phyloP scores from a whole-genome alignment of 176 grass and related monocot genomes.

The barley (Hordeum vulgare) region DNA sequence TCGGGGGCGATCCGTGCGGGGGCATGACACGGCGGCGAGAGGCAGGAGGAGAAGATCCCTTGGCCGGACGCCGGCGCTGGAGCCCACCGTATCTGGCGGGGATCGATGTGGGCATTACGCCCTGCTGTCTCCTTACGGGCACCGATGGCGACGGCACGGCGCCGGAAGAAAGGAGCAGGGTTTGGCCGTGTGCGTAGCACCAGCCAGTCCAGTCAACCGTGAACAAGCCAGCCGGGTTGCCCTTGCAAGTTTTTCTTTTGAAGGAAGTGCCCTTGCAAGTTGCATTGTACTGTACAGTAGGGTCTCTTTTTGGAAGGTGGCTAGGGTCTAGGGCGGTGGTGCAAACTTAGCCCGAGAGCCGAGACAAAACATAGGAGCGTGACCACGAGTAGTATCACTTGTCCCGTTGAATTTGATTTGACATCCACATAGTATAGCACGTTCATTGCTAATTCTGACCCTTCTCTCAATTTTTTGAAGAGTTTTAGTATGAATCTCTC shows the following conservation, averaged over 20 bases:
- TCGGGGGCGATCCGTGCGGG: neutral
- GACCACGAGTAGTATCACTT: neutral
- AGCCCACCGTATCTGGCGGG: slow-evolving; percentile 1
- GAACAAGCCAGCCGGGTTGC: neutral
- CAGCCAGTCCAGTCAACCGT: neutral
- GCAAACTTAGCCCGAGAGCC: neutral
- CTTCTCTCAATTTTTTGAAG: neutral
- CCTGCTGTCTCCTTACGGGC: neutral
- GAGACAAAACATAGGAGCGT: neutral
- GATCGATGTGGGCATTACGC: slow-evolving; percentile 5
- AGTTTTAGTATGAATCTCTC: no score
- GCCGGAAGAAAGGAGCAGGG: neutral
- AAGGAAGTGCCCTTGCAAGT: neutral
- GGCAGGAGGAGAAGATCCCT: neutral
- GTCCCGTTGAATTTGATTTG: neutral
- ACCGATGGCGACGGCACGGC: slow-evolving; percentile 18
- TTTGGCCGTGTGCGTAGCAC: neutral
- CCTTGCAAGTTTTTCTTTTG: no score
- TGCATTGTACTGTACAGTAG: neutral
- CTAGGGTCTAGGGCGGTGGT: neutral
- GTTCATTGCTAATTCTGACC: neutral
- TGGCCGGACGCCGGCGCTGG: slow-evolving; percentile 16
- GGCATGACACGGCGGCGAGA: neutral
- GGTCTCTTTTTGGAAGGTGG: neutral
- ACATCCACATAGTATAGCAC: neutral